Evolutionary conservation across 2,329 filamentous ascomycete species (phyloP).

Genomic region (Rutstroemia sp.): DNA sequence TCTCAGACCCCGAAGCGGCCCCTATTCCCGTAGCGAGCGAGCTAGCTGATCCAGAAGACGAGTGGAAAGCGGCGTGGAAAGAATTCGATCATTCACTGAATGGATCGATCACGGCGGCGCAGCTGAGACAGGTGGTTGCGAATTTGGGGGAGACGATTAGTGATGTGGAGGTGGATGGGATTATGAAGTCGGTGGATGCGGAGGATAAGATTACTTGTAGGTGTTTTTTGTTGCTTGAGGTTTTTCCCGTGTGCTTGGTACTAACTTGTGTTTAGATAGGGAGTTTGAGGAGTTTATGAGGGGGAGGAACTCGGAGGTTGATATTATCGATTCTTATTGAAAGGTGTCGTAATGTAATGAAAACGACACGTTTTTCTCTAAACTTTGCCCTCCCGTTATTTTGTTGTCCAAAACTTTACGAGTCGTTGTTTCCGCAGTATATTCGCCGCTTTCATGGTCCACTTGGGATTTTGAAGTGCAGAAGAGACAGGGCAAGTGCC

Average conservation of each 20-base stretch:
- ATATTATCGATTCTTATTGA: constrained; percentile 16
- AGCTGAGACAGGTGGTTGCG: constrained; percentile 31
- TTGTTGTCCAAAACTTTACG: too few relatives aligned
- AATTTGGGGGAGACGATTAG: constrained; percentile 29
- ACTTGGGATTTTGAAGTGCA: too few relatives aligned
- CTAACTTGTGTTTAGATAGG: constrained; percentile 21
- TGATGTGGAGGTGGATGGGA: constrained; percentile 29
- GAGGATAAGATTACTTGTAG: constrained; percentile 33
- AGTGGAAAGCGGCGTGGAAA: constrained; percentile 31
- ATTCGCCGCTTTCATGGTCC: too few relatives aligned
- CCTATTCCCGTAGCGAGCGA: not conserved
- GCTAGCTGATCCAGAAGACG: constrained; percentile 20
- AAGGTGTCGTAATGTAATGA: too few relatives aligned
- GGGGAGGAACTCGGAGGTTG: constrained; percentile 15
- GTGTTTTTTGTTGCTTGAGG: constrained; percentile 7
- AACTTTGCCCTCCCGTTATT: too few relatives aligned
- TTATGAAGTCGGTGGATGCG: constrained; percentile 31
- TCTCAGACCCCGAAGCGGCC: not conserved
- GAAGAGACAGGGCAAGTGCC: too few relatives aligned
- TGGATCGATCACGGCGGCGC: constrained; percentile 29
- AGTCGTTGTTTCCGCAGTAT: too few relatives aligned
- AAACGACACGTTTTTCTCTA: too few relatives aligned
- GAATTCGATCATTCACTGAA: constrained; percentile 30
- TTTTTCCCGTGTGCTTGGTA: not conserved
- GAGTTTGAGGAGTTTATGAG: constrained; percentile 33